Conservation (phyloP, 1,284 basidiomycete genomes). For the Melampsora occidentalis region DNA sequence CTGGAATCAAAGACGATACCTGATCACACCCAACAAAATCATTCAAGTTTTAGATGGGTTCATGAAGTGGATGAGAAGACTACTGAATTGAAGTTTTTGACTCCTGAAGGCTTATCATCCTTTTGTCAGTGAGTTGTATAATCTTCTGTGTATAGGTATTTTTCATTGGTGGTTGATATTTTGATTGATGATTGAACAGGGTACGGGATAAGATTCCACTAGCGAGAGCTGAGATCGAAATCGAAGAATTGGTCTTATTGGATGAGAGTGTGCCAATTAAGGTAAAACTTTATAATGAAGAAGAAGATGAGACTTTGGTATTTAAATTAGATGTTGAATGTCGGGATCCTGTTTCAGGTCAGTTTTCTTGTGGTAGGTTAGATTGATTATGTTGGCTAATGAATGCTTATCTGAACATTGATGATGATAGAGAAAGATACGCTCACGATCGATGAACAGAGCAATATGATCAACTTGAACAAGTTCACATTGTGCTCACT, state of each 20-base stretch:
- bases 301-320: background rate
- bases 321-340: background rate
- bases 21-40: background rate
- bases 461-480: background rate
- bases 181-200: background rate
- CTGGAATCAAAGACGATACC: constrained; percentile 12
- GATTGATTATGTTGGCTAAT: no score
- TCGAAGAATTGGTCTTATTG: background rate
- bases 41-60: constrained; percentile 14
- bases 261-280: background rate
- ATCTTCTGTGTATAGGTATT: background rate
- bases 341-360: background rate
- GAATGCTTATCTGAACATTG: no score
- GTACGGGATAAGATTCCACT: constrained; percentile 2
- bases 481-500: background rate
- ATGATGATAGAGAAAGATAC: background rate
- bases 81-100: constrained; percentile 4
- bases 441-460: background rate
- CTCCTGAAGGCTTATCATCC: constrained; percentile 23
- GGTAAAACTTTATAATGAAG: background rate
- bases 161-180: background rate
- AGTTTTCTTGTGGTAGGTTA: background rate
- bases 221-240: constrained; percentile 11
- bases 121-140: constrained; percentile 20
- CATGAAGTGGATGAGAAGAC: constrained; percentile 2